These are phyloP conservation scores for Colletotrichum brevisporum DNA, from an alignment of 2,329 filamentous ascomycete species.

Conservation along the genomic window DNA sequence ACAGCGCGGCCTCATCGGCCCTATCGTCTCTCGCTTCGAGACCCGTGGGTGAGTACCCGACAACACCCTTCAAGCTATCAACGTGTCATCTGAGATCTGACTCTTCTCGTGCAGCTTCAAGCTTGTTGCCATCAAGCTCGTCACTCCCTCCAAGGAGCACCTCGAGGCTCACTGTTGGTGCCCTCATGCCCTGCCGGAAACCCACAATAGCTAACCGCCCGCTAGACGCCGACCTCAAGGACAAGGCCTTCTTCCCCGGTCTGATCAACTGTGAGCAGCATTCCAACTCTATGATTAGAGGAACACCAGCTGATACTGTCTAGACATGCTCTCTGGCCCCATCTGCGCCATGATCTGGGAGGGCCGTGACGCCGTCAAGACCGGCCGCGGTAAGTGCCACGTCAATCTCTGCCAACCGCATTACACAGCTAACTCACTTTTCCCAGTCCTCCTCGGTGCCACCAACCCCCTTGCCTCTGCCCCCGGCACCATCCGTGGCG, in stretches of 20 bases:
- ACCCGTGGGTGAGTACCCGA: constrained; percentile 79
- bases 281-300: background rate
- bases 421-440: constrained; percentile 27
- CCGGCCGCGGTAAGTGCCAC: constrained; percentile 81
- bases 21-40: constrained; percentile 99
- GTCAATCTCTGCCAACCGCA: constrained; percentile 39
- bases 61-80: background rate
- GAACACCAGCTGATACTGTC: constrained; percentile 42
- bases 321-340: constrained; percentile 97
- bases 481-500: constrained; percentile 98
- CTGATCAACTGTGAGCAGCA: constrained; percentile 84
- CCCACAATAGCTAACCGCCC: constrained; percentile 47
- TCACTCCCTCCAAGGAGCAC: constrained; percentile 90
- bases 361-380: constrained; percentile 99
- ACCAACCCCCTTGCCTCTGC: constrained; percentile 97
- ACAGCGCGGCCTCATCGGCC: constrained; percentile 95
- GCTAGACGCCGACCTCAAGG: constrained; percentile 85
- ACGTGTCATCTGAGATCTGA: constrained; percentile 16
- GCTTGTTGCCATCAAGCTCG: constrained; percentile 97
- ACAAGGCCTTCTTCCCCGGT: constrained; percentile 97
- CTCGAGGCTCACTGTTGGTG: constrained; percentile 93
- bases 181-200: background rate
- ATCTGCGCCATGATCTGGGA: constrained; percentile 99
- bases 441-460: constrained; percentile 88
- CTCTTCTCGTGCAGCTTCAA: constrained; percentile 79